A percentile compares a stretch with the other conserved stretches of the same genome.
phyloP scores from a whole-genome alignment of 352 stramenopile species.

The Globisporangium iwayamae region DNA sequence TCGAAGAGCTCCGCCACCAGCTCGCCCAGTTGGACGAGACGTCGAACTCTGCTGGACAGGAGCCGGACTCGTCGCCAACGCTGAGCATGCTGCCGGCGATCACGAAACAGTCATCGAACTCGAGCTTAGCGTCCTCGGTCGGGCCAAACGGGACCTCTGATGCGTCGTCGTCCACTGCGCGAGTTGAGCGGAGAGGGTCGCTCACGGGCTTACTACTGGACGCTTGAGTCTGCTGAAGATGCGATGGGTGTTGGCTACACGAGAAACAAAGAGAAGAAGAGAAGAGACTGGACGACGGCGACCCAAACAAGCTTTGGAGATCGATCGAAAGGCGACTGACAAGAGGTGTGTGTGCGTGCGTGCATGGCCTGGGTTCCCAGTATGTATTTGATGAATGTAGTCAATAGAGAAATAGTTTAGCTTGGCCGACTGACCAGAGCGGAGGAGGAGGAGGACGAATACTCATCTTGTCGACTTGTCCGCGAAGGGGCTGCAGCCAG shows the following conservation, averaged over 20 bases:
- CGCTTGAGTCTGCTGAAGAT: constrained; percentile 9
- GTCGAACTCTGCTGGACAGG: constrained; percentile 42
- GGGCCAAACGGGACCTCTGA: constrained; percentile 17
- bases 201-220: constrained; percentile 24
- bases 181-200: constrained; percentile 49
- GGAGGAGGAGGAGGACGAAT: too few relatives aligned
- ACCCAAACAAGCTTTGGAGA: background rate
- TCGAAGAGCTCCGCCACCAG: constrained; percentile 77
- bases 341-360: constrained; percentile 5
- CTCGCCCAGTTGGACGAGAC: constrained; percentile 65
- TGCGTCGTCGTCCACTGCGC: constrained; percentile 14
- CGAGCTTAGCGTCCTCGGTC: constrained; percentile 27
- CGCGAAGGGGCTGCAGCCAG: constrained; percentile 78
- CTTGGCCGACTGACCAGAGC: background rate
- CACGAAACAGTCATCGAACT: constrained; percentile 46
- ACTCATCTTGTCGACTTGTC: constrained; percentile 77
- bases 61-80: constrained; percentile 72
- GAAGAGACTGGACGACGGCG: background rate
- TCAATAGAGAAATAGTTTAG: constrained; percentile 18
- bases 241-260: constrained; percentile 7
- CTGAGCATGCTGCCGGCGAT: constrained; percentile 68
- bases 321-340: background rate
- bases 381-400: constrained; percentile 21
- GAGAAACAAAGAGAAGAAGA: background rate
- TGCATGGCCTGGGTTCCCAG: constrained; percentile 13